phyloP scores from a whole-genome alignment of 1,139 yeast genomes.

The Arxiozyma heterogenica region DNA sequence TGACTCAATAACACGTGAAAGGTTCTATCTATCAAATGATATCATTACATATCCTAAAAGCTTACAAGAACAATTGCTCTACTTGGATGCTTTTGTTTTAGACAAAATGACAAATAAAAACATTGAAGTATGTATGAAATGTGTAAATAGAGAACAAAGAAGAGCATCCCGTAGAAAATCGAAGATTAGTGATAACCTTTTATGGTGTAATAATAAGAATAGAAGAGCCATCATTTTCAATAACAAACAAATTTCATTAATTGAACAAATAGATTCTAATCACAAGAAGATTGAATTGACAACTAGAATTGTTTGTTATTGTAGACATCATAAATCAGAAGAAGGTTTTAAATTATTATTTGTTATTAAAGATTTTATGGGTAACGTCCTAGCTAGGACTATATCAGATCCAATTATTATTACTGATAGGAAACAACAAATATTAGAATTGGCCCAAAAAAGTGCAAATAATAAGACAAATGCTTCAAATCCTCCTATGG shows the following conservation, averaged over 20 bases:
- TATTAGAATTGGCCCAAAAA: slow-evolving; percentile 1
- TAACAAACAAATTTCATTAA: slow-evolving; percentile 74
- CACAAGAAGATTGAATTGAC: slow-evolving; percentile 48
- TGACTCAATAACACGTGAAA: slow-evolving; percentile 79
- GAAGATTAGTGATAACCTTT: slow-evolving; percentile 58
- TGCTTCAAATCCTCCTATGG: background rate
- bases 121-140: slow-evolving; percentile 75
- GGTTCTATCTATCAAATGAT: slow-evolving; percentile 54
- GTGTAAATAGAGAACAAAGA: slow-evolving; percentile 85
- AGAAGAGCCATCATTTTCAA: slow-evolving; percentile 84
- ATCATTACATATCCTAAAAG: slow-evolving; percentile 37
- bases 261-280: slow-evolving; percentile 47
- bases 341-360: slow-evolving; percentile 70
- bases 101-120: slow-evolving; percentile 39
- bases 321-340: slow-evolving; percentile 84
- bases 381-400: slow-evolving; percentile 61
- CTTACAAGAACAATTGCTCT: slow-evolving; percentile 45
- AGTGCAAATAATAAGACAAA: background rate
- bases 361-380: slow-evolving; percentile 52
- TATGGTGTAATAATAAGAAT: slow-evolving; percentile 67
- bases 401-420: slow-evolving; percentile 71
- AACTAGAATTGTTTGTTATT: slow-evolving; percentile 86
- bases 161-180: slow-evolving; percentile 83
- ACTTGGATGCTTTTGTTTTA: slow-evolving; percentile 58
- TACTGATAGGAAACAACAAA: slow-evolving; percentile 67